A percentile compares a stretch with the other conserved stretches of the same genome.
Conservation (phyloP, 1,284 basidiomycete species). For the Mycena sp. region DNA sequence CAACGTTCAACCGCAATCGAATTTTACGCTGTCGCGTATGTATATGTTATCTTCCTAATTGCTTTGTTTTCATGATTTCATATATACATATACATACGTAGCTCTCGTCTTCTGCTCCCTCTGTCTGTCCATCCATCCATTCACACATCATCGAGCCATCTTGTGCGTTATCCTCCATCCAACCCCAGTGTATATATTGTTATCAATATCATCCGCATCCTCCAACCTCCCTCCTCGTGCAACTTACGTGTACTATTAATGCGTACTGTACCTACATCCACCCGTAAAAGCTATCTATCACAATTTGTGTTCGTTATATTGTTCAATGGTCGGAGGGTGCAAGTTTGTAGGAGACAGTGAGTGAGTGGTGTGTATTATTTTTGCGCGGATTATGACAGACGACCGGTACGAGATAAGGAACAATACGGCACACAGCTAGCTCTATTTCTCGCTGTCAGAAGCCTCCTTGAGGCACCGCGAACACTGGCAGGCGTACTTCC, state of each 20-base stretch:
- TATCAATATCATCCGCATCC: background rate
- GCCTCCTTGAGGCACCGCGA: constrained; percentile 67
- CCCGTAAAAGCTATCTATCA: constrained; percentile 23
- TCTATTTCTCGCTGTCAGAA: constrained; percentile 9
- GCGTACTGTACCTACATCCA: constrained; percentile 24
- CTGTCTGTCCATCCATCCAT: constrained; percentile 4
- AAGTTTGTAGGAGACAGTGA: background rate
- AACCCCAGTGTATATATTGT: constrained; percentile 16
- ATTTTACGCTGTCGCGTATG: constrained; percentile 20
- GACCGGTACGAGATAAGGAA: background rate
- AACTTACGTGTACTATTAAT: constrained; percentile 28
- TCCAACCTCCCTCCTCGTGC: background rate
- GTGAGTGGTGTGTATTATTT: constrained; percentile 17
- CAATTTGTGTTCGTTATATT: too few species aligned
- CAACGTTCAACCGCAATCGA: background rate
- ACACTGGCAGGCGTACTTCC: constrained; percentile 81
- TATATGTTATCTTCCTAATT: constrained; percentile 28
- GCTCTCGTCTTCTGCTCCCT: background rate
- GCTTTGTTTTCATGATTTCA: constrained; percentile 25
- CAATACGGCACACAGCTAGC: too few species aligned
- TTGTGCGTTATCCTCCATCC: too few species aligned
- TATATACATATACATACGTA: constrained; percentile 7
- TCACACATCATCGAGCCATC: background rate
- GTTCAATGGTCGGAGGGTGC: too few species aligned
- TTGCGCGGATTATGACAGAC: background rate